These are phyloP conservation scores for Willaertia magna DNA, from an alignment of 208 protist genomes.

Conservation along the genomic window DNA sequence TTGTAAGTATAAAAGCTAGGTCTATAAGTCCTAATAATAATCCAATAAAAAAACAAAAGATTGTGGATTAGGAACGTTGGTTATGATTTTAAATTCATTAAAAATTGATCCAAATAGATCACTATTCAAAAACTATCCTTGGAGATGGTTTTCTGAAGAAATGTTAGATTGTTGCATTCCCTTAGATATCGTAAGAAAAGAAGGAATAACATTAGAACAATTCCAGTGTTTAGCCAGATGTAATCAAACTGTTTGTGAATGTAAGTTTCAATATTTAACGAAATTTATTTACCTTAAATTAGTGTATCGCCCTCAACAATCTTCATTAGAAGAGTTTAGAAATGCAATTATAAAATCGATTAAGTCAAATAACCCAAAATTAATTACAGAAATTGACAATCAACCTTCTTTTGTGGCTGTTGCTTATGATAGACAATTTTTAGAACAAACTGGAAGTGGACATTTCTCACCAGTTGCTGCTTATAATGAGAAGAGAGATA, in stretches of 20 bases:
- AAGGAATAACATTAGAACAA: constrained; percentile 29
- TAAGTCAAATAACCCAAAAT: background rate
- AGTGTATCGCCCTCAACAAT: background rate
- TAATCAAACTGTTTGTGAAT: constrained; percentile 19
- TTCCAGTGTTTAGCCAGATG: constrained; percentile 19
- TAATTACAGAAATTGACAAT: background rate
- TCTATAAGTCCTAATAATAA: background rate
- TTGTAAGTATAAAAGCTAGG: background rate
- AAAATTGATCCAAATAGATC: constrained; percentile 11
- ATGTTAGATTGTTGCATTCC: constrained; percentile 16
- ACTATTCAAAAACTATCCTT: constrained; percentile 1
- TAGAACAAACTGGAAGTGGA: constrained; percentile 24
- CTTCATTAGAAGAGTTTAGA: background rate
- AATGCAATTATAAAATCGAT: background rate
- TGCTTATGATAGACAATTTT: constrained; percentile 4
- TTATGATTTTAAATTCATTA: constrained; percentile 26
- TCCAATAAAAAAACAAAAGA: background rate
- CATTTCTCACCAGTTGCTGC: constrained; percentile 37
- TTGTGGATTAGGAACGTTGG: constrained; percentile 21
- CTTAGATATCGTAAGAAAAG: constrained; percentile 7
- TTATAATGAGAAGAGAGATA: constrained; percentile 21
- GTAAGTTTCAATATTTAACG: background rate
- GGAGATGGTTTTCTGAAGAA: constrained; percentile 20
- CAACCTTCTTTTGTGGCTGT: constrained; percentile 11
- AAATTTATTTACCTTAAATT: background rate